Base-by-base conservation (phyloP, 495 filamentous ascomycete genomes). In the Recurvomyces mirabilis region DNA sequence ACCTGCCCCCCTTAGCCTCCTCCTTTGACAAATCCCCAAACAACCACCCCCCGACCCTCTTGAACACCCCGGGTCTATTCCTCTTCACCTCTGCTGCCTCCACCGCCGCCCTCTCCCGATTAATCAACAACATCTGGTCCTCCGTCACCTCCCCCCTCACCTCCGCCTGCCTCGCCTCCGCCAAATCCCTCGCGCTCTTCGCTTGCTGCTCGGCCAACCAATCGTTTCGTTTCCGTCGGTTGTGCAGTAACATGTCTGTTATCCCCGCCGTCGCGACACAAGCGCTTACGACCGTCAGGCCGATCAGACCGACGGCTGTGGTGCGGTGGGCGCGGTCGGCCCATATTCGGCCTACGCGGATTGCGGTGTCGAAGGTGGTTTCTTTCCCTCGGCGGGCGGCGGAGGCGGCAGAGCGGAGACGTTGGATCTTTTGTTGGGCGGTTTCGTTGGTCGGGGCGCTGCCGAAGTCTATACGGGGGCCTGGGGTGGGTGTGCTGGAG, bases 161-260 rank as follows among this genome's bases (percentile, higher is more conserved):
- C 17, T 49, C 36, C 11, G 60, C 60, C 14, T 24, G 23, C 11
- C 42, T 52, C 13, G 63, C 63, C 17, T 49, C 30, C 25, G 19
- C 41, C 33, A 63, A 45, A 10, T 56, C 58, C 18, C 33, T 50
- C 29, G 47, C 54, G 13, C 45, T 52, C 41, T 59, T 38, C 44
- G 46, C 46, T 36, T 59, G 47, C 54, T 59, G 46, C 28, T 62
- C 46, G 15, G 54, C 48, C 14, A 56, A 53, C 40, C 39, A 66
- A 29, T 60, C 61, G 4, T 43, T 52, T 28, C 58, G 46, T 62
- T 80, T 76, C 35, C 71, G 68, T 30, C 84, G 81, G 68, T 94
- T 95, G 67, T 89, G 83, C 32, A 84, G 60, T 22, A 91, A 75
- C 76, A 98, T 83, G 62, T 94, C 88, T 57, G 73, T 72, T 41